Conservation (phyloP, 805 yeast genomes). For the Candida morakotiae region DNA sequence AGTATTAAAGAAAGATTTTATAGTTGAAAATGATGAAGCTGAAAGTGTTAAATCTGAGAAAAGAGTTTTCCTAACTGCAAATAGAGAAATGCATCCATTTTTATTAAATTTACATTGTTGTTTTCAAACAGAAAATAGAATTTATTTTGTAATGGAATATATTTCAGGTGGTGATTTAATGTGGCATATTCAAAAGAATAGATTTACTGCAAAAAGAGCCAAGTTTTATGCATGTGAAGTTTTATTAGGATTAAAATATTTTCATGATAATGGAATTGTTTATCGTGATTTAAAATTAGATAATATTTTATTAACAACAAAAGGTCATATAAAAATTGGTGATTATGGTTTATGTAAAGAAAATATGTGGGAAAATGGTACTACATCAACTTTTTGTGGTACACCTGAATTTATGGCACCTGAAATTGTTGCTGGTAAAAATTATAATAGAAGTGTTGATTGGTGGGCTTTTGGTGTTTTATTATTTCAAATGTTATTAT, state of each 20-base stretch:
- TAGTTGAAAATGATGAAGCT: constrained; percentile 92
- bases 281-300: constrained; percentile 96
- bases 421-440: constrained; percentile 89
- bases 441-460: constrained; percentile 90
- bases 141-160: constrained; percentile 97
- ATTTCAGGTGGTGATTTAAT: constrained; percentile 97
- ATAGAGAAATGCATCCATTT: constrained; percentile 89
- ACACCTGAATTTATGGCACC: constrained; percentile 99
- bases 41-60: constrained; percentile 94
- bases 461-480: constrained; percentile 99
- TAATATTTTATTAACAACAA: constrained; percentile 81
- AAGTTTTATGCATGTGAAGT: constrained; percentile 98
- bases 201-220: constrained; percentile 86
- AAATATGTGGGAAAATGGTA: constrained; percentile 77
- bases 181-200: constrained; percentile 97
- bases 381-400: constrained; percentile 95
- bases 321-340: constrained; percentile 94
- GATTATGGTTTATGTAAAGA: constrained; percentile 98
- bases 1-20: constrained; percentile 92
- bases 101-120: constrained; percentile 87
- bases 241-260: constrained; percentile 80
- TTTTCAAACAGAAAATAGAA: constrained; percentile 96
- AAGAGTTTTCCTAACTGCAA: constrained; percentile 81
- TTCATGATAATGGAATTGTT: constrained; percentile 93
- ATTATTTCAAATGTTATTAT: constrained; percentile 91